phyloP scores from a whole-genome alignment of 2,329 filamentous ascomycete genomes.

The Talaromyces sp. region DNA sequence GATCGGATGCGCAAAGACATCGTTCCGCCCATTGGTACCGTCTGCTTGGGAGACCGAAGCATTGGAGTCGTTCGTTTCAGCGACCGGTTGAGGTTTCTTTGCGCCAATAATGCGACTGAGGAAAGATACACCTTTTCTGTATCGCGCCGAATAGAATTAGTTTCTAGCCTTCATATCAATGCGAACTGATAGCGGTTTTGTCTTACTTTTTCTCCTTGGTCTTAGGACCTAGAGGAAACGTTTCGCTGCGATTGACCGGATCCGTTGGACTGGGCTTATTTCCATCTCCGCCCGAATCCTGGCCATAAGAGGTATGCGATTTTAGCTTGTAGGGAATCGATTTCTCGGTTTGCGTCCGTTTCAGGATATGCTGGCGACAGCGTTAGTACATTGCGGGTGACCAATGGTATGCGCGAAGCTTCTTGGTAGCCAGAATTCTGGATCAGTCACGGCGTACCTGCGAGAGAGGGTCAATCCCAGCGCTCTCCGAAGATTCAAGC shows the following conservation, averaged over 20 bases:
- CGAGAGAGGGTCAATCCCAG: slow-evolving; percentile 63
- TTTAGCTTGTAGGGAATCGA: slow-evolving; percentile 49
- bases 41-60: slow-evolving; percentile 68
- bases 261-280: slow-evolving; percentile 27
- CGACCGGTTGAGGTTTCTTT: slow-evolving; percentile 61
- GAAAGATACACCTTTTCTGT: slow-evolving; percentile 86
- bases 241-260: slow-evolving; percentile 30
- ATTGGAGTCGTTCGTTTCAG: slow-evolving; percentile 47
- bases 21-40: slow-evolving; percentile 59
- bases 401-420: background rate
- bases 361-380: slow-evolving; percentile 55
- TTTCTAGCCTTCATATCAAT: background rate
- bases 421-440: background rate
- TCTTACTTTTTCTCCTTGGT: slow-evolving; percentile 62
- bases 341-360: slow-evolving; percentile 63
- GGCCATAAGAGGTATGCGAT: slow-evolving; percentile 38
- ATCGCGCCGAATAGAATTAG: slow-evolving; percentile 12
- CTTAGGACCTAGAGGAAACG: slow-evolving; percentile 31
- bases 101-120: slow-evolving; percentile 76
- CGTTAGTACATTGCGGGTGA: background rate
- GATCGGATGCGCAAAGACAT: slow-evolving; percentile 74
- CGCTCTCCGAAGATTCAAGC: slow-evolving; percentile 37
- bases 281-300: slow-evolving; percentile 33
- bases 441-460: slow-evolving; percentile 50
- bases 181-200: background rate